Evolutionary conservation across 805 yeast genomes (phyloP).

Genomic region (Saccharomycopsis sp.): DNA sequence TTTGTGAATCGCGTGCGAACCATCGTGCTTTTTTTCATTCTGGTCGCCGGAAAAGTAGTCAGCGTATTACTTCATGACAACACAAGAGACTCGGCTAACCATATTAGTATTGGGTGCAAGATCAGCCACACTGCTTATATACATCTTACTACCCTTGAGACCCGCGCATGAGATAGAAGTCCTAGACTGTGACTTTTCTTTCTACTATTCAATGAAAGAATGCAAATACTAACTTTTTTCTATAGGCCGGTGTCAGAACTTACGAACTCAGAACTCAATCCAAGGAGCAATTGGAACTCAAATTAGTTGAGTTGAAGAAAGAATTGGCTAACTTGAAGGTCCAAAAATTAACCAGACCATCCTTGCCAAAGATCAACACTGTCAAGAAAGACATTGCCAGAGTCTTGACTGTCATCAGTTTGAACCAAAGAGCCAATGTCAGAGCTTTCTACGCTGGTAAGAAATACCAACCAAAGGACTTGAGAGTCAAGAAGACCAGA

Average conservation of each 20-base stretch:
- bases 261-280: conserved; percentile 96
- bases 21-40: too few relatives aligned
- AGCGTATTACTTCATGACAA: too few relatives aligned
- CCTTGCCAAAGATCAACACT: conserved; percentile 92
- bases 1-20: too few relatives aligned
- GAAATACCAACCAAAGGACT: conserved; percentile 96
- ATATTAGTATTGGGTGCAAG: too few relatives aligned
- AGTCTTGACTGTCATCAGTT: conserved; percentile 94
- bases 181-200: too few relatives aligned
- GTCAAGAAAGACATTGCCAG: conserved; percentile 99
- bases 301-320: conserved; percentile 93
- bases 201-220: too few relatives aligned
- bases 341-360: conserved; percentile 87
- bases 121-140: too few relatives aligned
- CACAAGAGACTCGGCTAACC: too few relatives aligned
- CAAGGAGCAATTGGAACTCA: conserved; percentile 91
- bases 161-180: too few relatives aligned
- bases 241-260: conserved; percentile 84
- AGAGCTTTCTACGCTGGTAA: conserved; percentile 92
- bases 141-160: too few relatives aligned
- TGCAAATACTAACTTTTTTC: conserved; percentile 14
- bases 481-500: conserved; percentile 99
- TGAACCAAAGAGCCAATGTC: conserved; percentile 91
- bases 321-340: conserved; percentile 94
- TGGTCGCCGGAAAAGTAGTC: too few relatives aligned